Evolutionary conservation across 2,329 filamentous ascomycete species (phyloP).

Genomic region (Aureobasidium sp.): DNA sequence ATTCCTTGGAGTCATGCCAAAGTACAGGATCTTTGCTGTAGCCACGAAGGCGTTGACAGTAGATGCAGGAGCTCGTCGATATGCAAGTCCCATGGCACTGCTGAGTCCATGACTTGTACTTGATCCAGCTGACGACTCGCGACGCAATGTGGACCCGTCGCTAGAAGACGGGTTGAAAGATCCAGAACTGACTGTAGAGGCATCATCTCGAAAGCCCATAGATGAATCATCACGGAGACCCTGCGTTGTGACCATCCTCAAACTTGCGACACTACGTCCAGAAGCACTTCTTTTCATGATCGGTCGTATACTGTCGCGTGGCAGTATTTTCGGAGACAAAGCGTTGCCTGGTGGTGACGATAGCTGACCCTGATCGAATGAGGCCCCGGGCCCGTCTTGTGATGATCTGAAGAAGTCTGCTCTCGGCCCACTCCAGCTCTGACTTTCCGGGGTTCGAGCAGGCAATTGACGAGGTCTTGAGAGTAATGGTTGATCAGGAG

Average conservation of each 20-base stretch:
- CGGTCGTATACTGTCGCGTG: constrained; percentile 1
- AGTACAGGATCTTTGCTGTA: constrained; percentile 28
- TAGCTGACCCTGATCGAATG: constrained; percentile 1
- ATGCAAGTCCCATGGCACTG: constrained; percentile 18
- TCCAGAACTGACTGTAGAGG: constrained; percentile 5
- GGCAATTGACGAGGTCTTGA: background rate
- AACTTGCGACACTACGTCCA: constrained; percentile 3
- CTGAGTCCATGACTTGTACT: constrained; percentile 19
- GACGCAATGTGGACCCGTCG: constrained; percentile 19
- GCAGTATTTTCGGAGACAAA: constrained; percentile 1
- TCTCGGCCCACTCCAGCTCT: constrained; percentile 5
- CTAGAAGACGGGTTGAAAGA: constrained; percentile 4
- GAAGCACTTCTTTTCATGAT: background rate
- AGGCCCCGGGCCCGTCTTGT: background rate
- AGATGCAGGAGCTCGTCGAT: constrained; percentile 13
- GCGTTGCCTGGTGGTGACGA: background rate
- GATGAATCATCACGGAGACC: constrained; percentile 14
- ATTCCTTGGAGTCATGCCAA: constrained; percentile 30
- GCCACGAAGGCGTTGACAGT: constrained; percentile 29
- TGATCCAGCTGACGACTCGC: constrained; percentile 18
- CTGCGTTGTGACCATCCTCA: constrained; percentile 4
- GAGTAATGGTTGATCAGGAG: constrained; percentile 11
- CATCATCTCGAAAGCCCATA: constrained; percentile 10
- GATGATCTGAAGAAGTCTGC: constrained; percentile 1
- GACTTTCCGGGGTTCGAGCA: background rate